Percentiles rank a stretch among this genome's conserved stretches.
Evolutionary conservation across 179 eudicot genomes (phyloP).

Genomic region (Carnegiea gigantea): DNA sequence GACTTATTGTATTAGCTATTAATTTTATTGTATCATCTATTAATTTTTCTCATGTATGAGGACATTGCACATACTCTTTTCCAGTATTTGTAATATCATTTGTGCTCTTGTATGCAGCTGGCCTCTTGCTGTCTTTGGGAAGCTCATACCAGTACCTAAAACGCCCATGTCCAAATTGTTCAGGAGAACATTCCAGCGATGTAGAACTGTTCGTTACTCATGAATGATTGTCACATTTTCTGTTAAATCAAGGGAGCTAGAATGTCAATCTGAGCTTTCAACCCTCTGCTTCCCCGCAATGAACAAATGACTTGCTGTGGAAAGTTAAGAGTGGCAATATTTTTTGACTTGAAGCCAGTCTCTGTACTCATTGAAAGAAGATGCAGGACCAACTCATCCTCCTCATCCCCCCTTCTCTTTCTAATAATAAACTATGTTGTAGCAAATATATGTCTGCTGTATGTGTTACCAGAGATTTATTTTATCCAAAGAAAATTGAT

Average conservation of each 20-base stretch:
- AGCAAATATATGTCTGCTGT: not conserved
- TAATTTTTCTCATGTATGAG: too few species aligned
- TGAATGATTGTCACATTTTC: slow-evolving; percentile 8
- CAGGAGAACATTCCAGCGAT: slow-evolving; percentile 57
- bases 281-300: too few species aligned
- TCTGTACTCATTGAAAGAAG: too few species aligned
- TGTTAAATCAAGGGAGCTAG: not conserved
- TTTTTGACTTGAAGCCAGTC: too few species aligned
- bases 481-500: slow-evolving; percentile 24
- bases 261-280: slow-evolving; percentile 18
- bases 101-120: slow-evolving; percentile 45
- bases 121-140: slow-evolving; percentile 84
- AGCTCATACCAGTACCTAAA: slow-evolving; percentile 80
- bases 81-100: not conserved
- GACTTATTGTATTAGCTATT: too few species aligned
- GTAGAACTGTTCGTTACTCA: slow-evolving; percentile 43
- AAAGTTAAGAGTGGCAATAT: slow-evolving; percentile 15
- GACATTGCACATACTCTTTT: too few species aligned
- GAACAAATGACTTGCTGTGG: not conserved
- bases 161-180: slow-evolving; percentile 67
- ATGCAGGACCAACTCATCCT: slow-evolving; percentile 1
- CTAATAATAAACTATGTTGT: not conserved
- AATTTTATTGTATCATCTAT: too few species aligned
- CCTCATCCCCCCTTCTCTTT: slow-evolving; percentile 11
- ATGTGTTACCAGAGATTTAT: slow-evolving; percentile 22